phyloP scores from a whole-genome alignment of 305 asterid species.

The Stenogyne calaminthoides region DNA sequence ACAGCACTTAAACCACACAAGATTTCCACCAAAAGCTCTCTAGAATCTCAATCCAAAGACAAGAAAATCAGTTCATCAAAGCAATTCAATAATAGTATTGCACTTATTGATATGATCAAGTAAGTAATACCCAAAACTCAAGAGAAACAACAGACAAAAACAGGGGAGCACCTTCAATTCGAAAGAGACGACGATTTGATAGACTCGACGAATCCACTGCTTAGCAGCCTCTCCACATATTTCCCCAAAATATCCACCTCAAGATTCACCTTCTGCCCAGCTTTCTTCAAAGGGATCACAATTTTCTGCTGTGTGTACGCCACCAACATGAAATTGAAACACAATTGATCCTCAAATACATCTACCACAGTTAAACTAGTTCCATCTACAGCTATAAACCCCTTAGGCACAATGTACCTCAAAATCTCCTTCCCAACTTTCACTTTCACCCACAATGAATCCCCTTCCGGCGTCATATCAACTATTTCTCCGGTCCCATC shows the following conservation, averaged over 20 bases:
- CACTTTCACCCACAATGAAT: constrained; percentile 86
- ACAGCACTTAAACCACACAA: background rate
- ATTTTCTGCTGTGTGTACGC: constrained; percentile 77
- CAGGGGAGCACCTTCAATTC: constrained; percentile 25
- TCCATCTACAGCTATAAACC: constrained; percentile 86
- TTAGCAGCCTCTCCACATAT: constrained; percentile 83
- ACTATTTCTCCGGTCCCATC: constrained; percentile 83
- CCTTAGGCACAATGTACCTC: constrained; percentile 90
- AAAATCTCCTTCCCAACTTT: constrained; percentile 54
- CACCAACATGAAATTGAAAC: constrained; percentile 85
- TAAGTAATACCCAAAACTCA: background rate
- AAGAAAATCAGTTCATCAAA: background rate
- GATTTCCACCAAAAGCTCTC: constrained; percentile 7
- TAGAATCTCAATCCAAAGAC: background rate
- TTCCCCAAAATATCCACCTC: constrained; percentile 97
- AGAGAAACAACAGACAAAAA: background rate
- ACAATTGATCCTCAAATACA: constrained; percentile 70
- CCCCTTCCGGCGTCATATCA: constrained; percentile 63
- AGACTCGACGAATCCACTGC: constrained; percentile 62
- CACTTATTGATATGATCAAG: background rate
- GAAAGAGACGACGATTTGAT: constrained; percentile 37
- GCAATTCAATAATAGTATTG: constrained; percentile 6
- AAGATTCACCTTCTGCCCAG: constrained; percentile 87
- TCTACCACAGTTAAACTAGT: constrained; percentile 91
- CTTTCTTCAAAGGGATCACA: constrained; percentile 77